Conservation (phyloP, 2,329 filamentous ascomycete genomes). For the Cryphonectria parasitica region DNA sequence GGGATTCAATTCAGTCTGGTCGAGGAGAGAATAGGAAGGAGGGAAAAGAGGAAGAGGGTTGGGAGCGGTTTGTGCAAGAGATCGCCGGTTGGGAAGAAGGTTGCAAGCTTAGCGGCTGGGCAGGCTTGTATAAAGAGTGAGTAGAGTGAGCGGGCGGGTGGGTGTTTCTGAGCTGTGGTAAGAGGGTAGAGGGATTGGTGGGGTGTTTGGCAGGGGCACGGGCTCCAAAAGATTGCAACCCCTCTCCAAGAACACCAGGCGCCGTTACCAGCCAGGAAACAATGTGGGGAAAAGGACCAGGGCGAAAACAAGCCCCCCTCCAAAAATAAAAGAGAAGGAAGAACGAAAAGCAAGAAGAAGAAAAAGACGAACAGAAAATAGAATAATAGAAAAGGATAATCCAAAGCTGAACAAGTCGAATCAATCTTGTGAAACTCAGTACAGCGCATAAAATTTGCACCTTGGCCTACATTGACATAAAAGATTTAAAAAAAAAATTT, state of each 20-base stretch:
- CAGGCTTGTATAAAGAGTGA: constrained; percentile 4
- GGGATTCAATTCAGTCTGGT: constrained; percentile 3
- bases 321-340: not conserved
- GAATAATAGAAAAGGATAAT: not conserved
- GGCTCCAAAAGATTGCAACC: constrained; percentile 20
- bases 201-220: constrained; percentile 10
- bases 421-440: not conserved
- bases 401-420: not conserved
- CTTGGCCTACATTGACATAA: not conserved
- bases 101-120: constrained; percentile 14
- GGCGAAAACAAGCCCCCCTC: not conserved
- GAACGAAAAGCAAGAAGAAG: not conserved
- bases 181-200: constrained; percentile 16
- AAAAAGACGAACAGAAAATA: not conserved
- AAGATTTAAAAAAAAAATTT: too few relatives aligned
- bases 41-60: not conserved
- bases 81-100: constrained; percentile 7
- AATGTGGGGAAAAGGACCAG: not conserved
- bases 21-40: not conserved
- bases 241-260: not conserved
- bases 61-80: not conserved
- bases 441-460: not conserved
- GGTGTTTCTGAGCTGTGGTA: constrained; percentile 13
- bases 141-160: not conserved
- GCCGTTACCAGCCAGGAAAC: constrained; percentile 8